Evolutionary conservation across 257 asterid species (phyloP).

Genomic region (Salvia hispanica): DNA sequence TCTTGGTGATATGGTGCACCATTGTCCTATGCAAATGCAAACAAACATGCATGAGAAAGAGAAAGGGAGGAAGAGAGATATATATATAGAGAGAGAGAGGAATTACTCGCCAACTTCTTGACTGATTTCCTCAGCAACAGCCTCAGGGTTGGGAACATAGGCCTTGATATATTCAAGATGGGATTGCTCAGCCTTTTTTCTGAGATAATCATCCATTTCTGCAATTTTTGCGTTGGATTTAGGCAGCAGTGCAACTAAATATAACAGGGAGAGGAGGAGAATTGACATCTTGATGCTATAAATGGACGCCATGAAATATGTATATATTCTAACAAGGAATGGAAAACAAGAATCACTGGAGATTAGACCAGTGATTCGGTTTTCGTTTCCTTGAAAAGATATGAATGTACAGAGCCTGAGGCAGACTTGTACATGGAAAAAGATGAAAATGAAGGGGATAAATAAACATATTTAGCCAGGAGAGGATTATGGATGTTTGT

Average conservation of each 20-base stretch:
- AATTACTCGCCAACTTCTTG: constrained; percentile 68
- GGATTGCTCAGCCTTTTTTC: constrained; percentile 49
- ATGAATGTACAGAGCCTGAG: neutral
- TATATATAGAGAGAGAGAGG: neutral
- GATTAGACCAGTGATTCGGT: constrained; percentile 38
- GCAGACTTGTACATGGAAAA: neutral
- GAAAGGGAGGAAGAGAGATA: no score
- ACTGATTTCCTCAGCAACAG: constrained; percentile 46
- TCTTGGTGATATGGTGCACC: constrained; percentile 24
- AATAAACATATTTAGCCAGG: neutral
- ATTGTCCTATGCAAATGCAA: constrained; percentile 35
- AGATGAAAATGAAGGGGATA: neutral
- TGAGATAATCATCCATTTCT: constrained; percentile 50
- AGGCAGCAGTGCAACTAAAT: constrained; percentile 32
- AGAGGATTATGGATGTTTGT: constrained; percentile 1
- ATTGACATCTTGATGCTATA: constrained; percentile 14
- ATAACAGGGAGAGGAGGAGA: constrained; percentile 29
- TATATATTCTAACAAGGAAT: neutral
- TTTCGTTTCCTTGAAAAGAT: neutral
- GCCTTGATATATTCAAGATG: constrained; percentile 50
- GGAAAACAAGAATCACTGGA: constrained; percentile 38
- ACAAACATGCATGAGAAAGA: neutral
- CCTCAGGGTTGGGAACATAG: constrained; percentile 60
- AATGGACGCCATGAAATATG: constrained; percentile 22
- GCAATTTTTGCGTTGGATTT: constrained; percentile 45